These are phyloP conservation scores for Cystobasidium ongulense DNA, from an alignment of 768 basidiomycete genomes.

Conservation along the genomic window DNA sequence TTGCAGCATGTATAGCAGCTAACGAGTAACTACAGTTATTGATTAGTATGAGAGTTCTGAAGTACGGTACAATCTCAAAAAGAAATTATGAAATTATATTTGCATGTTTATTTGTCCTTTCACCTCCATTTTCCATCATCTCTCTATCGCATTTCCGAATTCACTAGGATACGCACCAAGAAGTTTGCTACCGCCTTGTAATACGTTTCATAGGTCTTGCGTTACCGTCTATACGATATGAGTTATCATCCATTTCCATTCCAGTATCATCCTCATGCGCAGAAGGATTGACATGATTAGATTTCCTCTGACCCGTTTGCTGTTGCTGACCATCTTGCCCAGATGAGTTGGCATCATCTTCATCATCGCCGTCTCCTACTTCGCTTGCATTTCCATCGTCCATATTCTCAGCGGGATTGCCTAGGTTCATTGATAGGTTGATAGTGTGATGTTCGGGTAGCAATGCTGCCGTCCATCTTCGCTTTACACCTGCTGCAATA, in stretches of 20 bases:
- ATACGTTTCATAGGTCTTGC: slow-evolving; percentile 10
- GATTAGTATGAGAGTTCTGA: too few species aligned
- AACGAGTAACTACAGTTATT: too few species aligned
- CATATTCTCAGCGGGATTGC: not conserved
- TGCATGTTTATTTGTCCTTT: too few species aligned
- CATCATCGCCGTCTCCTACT: slow-evolving; percentile 7
- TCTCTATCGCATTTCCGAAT: not conserved
- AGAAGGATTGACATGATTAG: not conserved
- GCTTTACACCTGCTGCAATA: not conserved
- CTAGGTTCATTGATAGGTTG: not conserved
- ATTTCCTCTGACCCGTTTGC: not conserved
- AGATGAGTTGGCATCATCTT: not conserved
- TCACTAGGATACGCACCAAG: too few species aligned
- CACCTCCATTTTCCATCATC: too few species aligned
- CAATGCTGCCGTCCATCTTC: slow-evolving; percentile 18
- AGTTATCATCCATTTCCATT: slow-evolving; percentile 16
- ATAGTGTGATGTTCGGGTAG: slow-evolving; percentile 20
- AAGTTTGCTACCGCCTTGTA: slow-evolving; percentile 10
- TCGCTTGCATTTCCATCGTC: not conserved
- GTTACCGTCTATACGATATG: slow-evolving; percentile 18
- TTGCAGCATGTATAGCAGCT: too few species aligned
- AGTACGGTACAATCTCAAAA: too few species aligned
- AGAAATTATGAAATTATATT: too few species aligned
- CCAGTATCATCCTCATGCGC: not conserved
- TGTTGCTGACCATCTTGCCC: not conserved